Evolutionary conservation across 192 early-diverging fungal species (phyloP), one percentile per base, ranked within the genome.

Genomic region (Coemansia sp.): DNA sequence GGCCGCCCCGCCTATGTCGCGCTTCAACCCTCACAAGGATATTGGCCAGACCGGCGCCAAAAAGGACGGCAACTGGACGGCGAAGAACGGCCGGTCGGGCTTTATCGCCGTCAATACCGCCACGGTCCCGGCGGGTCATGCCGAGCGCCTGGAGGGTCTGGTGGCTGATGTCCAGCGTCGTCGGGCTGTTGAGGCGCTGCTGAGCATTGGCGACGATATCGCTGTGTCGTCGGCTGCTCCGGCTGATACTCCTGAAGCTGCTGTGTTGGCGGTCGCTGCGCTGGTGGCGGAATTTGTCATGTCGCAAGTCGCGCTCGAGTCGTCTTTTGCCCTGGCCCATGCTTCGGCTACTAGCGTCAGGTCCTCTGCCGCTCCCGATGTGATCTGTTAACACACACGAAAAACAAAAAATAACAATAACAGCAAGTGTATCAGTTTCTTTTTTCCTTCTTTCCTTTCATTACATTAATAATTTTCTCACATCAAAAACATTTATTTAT

Each of bases 21-120:
- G 78, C 22, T 81, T 81, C 70, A 74, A 76, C 38, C 78, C 78
- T 24, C 68, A 76, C 73, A 81, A 81, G 58, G 78, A 81, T 35
- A 64, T 81, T 60, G 46, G 63, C 9, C 76, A 79, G 71, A 58
- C 59, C 11, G 53, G 59, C 4, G 51, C 70, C 41, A 65, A 63
- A 53, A 78, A 78, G 62, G 62, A 57, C 37, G 49, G 71, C 59
- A 68, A 61, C 63, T 79, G 77, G 77, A 71, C 77, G 0, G 53
- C 77, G n/a, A 79, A 79, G 68, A 70, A 51, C 68, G 67, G 57
- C 61, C 59, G 71, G 25, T 70, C 77, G 54, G 64, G 71, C 41
- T 79, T 67, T 40, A 73, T 79, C 36, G 47, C 77, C 10, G 77
- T 79, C 54, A 79, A 79, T 42, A 74, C 71, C 0, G 65, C 77